Percentiles rank a stretch among this genome's conserved stretches.
Conservation (phyloP, 1,139 yeast species). For the Magnusiomyces tetraspermus region DNA sequence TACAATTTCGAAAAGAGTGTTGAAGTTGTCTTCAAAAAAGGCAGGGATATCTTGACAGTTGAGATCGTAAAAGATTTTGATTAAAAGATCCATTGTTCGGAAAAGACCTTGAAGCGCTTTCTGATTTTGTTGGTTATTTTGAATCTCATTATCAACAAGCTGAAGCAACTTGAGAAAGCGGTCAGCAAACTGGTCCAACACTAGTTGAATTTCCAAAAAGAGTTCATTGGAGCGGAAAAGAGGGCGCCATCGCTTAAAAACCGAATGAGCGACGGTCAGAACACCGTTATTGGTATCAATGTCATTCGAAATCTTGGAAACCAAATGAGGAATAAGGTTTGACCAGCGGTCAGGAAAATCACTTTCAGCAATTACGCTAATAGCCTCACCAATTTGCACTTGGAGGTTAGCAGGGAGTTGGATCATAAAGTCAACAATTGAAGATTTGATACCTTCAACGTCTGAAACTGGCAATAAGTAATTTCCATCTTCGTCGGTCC, state of each 20-base stretch:
- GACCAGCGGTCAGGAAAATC: conserved; percentile 94
- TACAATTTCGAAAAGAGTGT: conserved; percentile 65
- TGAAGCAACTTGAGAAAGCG: conserved; percentile 66
- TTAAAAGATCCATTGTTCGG: conserved; percentile 60
- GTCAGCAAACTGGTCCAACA: conserved; percentile 70
- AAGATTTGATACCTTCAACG: conserved; percentile 57
- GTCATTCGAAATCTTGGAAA: conserved; percentile 54
- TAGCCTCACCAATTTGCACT: conserved; percentile 87
- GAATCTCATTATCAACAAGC: conserved; percentile 58
- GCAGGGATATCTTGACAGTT: conserved; percentile 98
- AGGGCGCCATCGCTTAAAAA: conserved; percentile 95
- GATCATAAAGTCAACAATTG: conserved; percentile 78
- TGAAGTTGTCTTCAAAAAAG: conserved; percentile 86
- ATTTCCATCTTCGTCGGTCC: conserved; percentile 86
- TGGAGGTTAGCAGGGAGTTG: conserved; percentile 66
- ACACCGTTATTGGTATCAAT: conserved; percentile 77
- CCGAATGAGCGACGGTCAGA: conserved; percentile 84
- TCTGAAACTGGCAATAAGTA: conserved; percentile 56
- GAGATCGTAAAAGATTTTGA: conserved; percentile 81
- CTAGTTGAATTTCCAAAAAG: conserved; percentile 78
- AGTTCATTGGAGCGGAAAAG: conserved; percentile 84
- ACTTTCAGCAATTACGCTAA: conserved; percentile 85
- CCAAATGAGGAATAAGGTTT: conserved; percentile 58
- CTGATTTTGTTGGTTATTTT: conserved; percentile 36
- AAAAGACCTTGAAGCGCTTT: conserved; percentile 46